Base-by-base conservation (phyloP, 2,329 filamentous ascomycete genomes). In the Aspergillus aculeatinus region DNA sequence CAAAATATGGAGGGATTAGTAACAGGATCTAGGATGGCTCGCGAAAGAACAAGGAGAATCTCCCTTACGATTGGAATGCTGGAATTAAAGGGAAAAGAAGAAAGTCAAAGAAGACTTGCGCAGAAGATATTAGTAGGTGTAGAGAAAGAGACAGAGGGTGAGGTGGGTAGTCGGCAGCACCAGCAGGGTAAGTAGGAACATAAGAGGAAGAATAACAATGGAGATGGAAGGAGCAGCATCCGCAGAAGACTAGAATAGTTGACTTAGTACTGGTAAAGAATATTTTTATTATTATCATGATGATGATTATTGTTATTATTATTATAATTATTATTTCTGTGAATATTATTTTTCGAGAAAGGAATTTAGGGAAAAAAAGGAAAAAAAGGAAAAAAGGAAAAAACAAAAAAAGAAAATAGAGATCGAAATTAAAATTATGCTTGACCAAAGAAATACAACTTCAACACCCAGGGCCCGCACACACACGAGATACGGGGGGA, bases 381-480 rank as follows among this genome's bases (percentile, higher is more conserved):
- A 51, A 12, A 48, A 39, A 53, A 52, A 27, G 60, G 25, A 53
- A 48, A 53, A 52, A 27, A 60, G 19, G 58, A 49, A 51, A 57
- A 29, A 39, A 61, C 62, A 60, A 29, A 54, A 54, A 48, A 61
- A 60, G 52, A 63, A 35, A 56, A 62, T 51, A 58, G 55, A 23
- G 52, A 59, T 51, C 57, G 48, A 50, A 62, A 60, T 55, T 55
- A 59, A 51, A 60, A 64, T 50, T 55, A 62, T 49, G 58, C 57
- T 56, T 53, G 47, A 51, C 57, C 51, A 54, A 57, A 55, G 44
- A 61, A 55, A 50, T 33, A 35, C 53, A 57, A 44, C 39, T 44
- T 44, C 51, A 48, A 67, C 65, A 58, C 33, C 48, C 62, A 66
- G 65, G 27, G 65, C 66, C 66, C 66, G 63, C 64, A 66, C 65